Percentiles rank a stretch among this genome's conserved stretches.
phyloP scores from a whole-genome alignment of 306 rosid species.

The apple (Malus domestica) region ASM211411v1 NC_041802.1:30207501-30208000 shows the following conservation, averaged over 20 bases:
- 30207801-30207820: not conserved
- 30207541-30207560: conserved; percentile 94
- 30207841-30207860: conserved; percentile 7
- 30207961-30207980: not conserved
- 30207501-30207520: conserved; percentile 83
- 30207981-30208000: not conserved
- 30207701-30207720: conserved; percentile 21
- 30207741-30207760: conserved; percentile 39
- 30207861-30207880: not conserved
- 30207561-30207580: conserved; percentile 93
- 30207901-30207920: conserved; percentile 68
- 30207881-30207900: conserved; percentile 41
- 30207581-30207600: conserved; percentile 56
- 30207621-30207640: conserved; percentile 32
- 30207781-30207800: not conserved
- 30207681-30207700: conserved; percentile 15
- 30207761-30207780: conserved; percentile 57
- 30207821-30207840: not conserved
- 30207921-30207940: not conserved
- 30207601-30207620: conserved; percentile 27
- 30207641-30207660: conserved; percentile 43
- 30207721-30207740: conserved; percentile 29
- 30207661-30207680: not conserved
- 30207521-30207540: conserved; percentile 93
- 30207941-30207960: not conserved